Evolutionary conservation across 73 alveolate species (phyloP), one percentile per base, ranked within the genome.

Genomic region (Paraurostyla sp.): DNA sequence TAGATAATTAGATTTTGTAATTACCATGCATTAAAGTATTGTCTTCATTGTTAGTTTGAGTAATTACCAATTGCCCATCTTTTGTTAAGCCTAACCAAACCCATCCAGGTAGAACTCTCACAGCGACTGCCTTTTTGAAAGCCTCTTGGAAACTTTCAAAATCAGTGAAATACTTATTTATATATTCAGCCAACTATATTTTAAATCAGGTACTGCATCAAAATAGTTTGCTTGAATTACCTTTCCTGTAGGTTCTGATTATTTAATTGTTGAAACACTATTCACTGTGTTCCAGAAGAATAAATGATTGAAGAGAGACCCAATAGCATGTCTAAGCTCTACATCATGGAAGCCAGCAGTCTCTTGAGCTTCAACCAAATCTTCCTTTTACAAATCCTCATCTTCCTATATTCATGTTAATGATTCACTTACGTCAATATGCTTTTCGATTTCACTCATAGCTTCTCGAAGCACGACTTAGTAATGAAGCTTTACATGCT

Each of bases 291-390:
- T 36, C 41, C 59, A 86, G 85, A 86, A 86, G 88, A 86, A 86
- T 42, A 86, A 42, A 42, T 86, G 93, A 30, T 86, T 86, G 76
- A 73, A 86, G 43, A 48, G 76, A 20, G 84, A 69, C 30, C 93
- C 93, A 23, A 75, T 23, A 3, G 88, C 89, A 51, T 33, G 59
- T 42, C 93, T 86, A 1, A 73, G 59, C 20, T 71, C 85, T 13
- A 59, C 40, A 45, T 88, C 94, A 33, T 76, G 84, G 94, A 88
- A 88, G 15, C 94, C 94, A 25, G 94, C 94, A 33, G 90, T 58
- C 57, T 57, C 87, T 57, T 88, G 87, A 33, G 87, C 83, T 0
- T 52, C 81, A 0, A 36, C 75, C 22, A 85, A 46, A 46, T 57
- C 84, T 29, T 48, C 87, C 48, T 85, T 69, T 29, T 69, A 36